Conservation (phyloP, 1,284 basidiomycete species). For the Heliocybe sulcata region DNA sequence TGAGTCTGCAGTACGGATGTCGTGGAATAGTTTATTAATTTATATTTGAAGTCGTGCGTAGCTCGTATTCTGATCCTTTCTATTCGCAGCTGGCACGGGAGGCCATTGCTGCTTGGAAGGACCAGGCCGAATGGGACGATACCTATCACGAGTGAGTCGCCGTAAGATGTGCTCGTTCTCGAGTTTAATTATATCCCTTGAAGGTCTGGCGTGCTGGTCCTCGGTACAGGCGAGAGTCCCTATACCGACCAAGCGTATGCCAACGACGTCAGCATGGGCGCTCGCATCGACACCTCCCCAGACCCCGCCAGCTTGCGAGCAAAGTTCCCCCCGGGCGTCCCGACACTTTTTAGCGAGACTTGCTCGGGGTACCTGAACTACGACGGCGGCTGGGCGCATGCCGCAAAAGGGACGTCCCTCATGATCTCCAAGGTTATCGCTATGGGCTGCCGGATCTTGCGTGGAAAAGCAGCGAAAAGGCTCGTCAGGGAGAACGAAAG, state of each 20-base stretch:
- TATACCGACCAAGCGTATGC: constrained; percentile 44
- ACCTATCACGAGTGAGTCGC: constrained; percentile 75
- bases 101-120: constrained; percentile 68
- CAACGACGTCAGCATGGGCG: constrained; percentile 53
- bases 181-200: not conserved
- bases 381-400: constrained; percentile 84
- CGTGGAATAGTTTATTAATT: not conserved
- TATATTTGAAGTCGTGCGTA: constrained; percentile 50
- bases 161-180: constrained; percentile 3
- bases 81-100: constrained; percentile 69
- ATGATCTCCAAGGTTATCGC: constrained; percentile 50
- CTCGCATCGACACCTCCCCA: constrained; percentile 33
- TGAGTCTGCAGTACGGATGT: constrained; percentile 20
- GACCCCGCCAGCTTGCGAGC: constrained; percentile 29
- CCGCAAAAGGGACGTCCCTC: constrained; percentile 56
- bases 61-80: constrained; percentile 60
- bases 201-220: constrained; percentile 58
- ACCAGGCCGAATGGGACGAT: constrained; percentile 57
- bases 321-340: constrained; percentile 36
- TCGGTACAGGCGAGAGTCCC: constrained; percentile 28
- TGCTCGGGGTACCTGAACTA: constrained; percentile 61
- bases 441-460: constrained; percentile 56
- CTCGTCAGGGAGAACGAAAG: constrained; percentile 33
- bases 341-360: constrained; percentile 24
- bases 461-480: constrained; percentile 49